These are phyloP conservation scores for Hydnomerulius pinastri DNA, from an alignment of 768 basidiomycete species.

Conservation along the genomic window DNA sequence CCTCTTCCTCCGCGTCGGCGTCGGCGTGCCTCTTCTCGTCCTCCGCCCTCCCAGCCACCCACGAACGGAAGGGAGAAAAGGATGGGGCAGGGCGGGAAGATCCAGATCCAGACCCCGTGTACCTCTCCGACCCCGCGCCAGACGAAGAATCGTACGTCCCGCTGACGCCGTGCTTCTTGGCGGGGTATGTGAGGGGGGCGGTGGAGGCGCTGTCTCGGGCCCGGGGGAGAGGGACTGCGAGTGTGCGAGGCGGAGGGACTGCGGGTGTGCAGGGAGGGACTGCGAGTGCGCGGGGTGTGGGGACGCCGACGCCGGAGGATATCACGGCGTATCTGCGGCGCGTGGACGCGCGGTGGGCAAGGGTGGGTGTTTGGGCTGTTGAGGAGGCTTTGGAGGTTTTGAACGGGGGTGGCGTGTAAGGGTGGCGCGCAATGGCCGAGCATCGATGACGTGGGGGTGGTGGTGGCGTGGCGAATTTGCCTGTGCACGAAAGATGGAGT, in stretches of 20 bases:
- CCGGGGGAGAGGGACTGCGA: conserved; percentile 10
- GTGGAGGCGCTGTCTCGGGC: conserved; percentile 44
- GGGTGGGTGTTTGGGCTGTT: conserved; percentile 63
- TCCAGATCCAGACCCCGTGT: conserved; percentile 40
- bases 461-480: neutral
- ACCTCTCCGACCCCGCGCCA: conserved; percentile 59
- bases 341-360: conserved; percentile 65
- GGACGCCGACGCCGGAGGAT: conserved; percentile 41
- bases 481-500: neutral
- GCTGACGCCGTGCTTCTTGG: conserved; percentile 54
- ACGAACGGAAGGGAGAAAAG: too few species aligned
- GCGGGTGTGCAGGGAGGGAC: conserved; percentile 6
- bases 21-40: conserved; percentile 26
- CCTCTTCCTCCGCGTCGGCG: conserved; percentile 20
- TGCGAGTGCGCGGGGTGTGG: neutral
- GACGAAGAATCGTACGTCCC: conserved; percentile 66
- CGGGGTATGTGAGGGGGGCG: conserved; percentile 45
- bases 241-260: neutral
- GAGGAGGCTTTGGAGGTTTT: conserved; percentile 55
- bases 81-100: too few species aligned
- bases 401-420: neutral
- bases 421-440: neutral
- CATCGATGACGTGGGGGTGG: neutral
- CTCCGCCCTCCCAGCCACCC: too few species aligned
- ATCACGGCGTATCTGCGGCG: conserved; percentile 47